Evolutionary conservation across 768 basidiomycete genomes (phyloP), one percentile per base, ranked within the genome.

Genomic region (Crepidotus variabilis): DNA sequence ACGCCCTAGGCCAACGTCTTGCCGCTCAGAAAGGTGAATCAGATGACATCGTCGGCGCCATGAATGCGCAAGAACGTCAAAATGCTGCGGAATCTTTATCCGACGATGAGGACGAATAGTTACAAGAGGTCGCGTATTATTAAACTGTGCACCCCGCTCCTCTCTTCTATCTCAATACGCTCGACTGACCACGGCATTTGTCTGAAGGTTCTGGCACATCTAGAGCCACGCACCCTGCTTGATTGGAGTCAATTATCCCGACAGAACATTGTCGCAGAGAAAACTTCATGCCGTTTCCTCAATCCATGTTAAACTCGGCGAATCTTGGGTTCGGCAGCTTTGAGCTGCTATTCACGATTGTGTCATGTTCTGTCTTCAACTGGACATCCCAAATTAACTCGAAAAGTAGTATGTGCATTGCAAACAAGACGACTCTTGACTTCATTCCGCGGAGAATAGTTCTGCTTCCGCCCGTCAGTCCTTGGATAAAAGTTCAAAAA

Each of bases 41-140:
- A 2, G 88, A 90, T 61, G 92, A 93, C 66, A 69, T 94, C 47
- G 74, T 92, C 20, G 91, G 89, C 32, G 90, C 90, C 32, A 91
- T 94, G 86, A 87, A 82, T 36, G 91, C 90, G 1, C 82, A 90
- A 65, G 85, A 86, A 65, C 73, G 75, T 36, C 80, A 80, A 56
- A 79, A 81, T 53, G 74, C 69, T 4, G 78, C 81, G 24, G 84
- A 82, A 51, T 65, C 74, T 14, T 67, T 75, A 45, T 85, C 80
- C 54, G 85, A 87, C 66, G 87, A 88, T 52, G 86, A 88, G 56
- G 83, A 86, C 58, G 81, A 70, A 74, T 63, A 48, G 62, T 28
- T 35, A 46, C 39, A 20, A 14, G 2, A 43, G 18, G 39, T 20
- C 11, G 5, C 11, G 18, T 43, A 43, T 43, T 5, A 43, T 43